Percentiles rank a stretch among this genome's conserved stretches.
Evolutionary conservation across 148 eudicot genomes (phyloP).

Genomic region (Cornus suecica): DNA sequence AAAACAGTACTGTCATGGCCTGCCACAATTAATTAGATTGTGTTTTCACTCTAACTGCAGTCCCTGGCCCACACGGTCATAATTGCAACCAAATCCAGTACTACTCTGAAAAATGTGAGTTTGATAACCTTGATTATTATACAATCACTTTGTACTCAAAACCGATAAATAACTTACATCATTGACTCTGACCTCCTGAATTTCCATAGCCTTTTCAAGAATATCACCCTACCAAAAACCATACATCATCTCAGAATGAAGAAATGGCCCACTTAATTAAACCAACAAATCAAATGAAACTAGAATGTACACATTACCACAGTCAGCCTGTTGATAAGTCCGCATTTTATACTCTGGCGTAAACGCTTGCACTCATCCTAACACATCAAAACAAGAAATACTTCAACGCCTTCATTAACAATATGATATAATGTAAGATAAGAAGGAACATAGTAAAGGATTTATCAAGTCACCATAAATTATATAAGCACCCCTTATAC

Average conservation of each 20-base stretch:
- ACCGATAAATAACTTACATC: constrained; percentile 60
- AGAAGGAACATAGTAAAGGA: not conserved
- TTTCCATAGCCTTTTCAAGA: constrained; percentile 84
- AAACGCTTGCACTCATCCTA: constrained; percentile 98
- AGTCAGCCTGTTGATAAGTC: constrained; percentile 72
- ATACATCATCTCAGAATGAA: constrained; percentile 10
- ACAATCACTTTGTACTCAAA: not conserved
- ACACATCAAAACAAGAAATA: constrained; percentile 18
- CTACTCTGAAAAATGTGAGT: not conserved
- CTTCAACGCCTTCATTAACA: constrained; percentile 18
- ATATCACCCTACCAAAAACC: constrained; percentile 74
- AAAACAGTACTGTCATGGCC: too few species aligned
- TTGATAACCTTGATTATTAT: not conserved
- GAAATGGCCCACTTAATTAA: not conserved
- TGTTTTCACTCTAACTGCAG: too few species aligned
- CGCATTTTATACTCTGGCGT: constrained; percentile 97
- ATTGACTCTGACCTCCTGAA: constrained; percentile 76
- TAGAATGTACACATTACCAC: constrained; percentile 55
- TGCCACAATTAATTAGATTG: too few species aligned
- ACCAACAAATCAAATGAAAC: not conserved
- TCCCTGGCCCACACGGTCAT: too few species aligned
- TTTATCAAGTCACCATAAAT: not conserved
- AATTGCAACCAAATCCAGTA: too few species aligned
- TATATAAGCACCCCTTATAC: not conserved
- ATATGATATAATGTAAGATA: not conserved